These are phyloP conservation scores for Jatropha podagrica DNA, from an alignment of 441 rosid genomes.

Conservation along the genomic window DNA sequence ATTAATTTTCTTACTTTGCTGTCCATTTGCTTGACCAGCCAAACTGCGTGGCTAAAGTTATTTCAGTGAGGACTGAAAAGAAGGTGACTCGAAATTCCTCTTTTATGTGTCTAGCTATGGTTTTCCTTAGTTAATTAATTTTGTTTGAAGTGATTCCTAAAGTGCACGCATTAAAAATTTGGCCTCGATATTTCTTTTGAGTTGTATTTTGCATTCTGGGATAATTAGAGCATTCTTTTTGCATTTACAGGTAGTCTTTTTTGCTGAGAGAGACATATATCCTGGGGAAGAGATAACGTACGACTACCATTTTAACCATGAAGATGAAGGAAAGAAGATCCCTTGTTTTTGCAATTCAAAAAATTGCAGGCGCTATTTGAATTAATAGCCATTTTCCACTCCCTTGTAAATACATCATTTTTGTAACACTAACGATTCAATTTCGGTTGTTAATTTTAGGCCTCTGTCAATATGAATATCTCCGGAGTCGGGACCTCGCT, in stretches of 20 bases:
- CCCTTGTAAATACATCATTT: conserved; percentile 21
- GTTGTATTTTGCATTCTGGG: not conserved
- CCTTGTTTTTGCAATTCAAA: conserved; percentile 54
- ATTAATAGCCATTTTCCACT: conserved; percentile 28
- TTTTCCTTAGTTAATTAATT: no score
- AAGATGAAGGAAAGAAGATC: conserved; percentile 62
- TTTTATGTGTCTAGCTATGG: not conserved
- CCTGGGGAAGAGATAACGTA: conserved; percentile 66
- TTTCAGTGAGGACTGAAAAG: conserved; percentile 52
- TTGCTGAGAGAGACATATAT: conserved; percentile 52
- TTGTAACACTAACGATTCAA: conserved; percentile 5
- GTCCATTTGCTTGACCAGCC: conserved; percentile 42
- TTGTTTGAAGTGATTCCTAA: not conserved
- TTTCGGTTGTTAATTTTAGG: conserved; percentile 15
- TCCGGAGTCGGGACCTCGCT: not conserved
- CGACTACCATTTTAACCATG: conserved; percentile 54
- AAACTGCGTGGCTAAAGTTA: conserved; percentile 59
- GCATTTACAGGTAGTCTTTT: conserved; percentile 51
- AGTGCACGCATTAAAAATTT: not conserved
- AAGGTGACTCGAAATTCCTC: conserved; percentile 38
- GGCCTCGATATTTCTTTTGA: not conserved
- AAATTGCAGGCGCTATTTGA: conserved; percentile 56
- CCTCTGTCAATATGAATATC: not conserved
- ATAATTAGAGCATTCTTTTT: not conserved
- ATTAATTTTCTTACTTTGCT: conserved; percentile 16